Percentiles rank a stretch among this genome's conserved stretches.
These are phyloP conservation scores for Rhodosporidiobolus odoratus DNA, from an alignment of 768 basidiomycete species.

Conservation along the genomic window DNA sequence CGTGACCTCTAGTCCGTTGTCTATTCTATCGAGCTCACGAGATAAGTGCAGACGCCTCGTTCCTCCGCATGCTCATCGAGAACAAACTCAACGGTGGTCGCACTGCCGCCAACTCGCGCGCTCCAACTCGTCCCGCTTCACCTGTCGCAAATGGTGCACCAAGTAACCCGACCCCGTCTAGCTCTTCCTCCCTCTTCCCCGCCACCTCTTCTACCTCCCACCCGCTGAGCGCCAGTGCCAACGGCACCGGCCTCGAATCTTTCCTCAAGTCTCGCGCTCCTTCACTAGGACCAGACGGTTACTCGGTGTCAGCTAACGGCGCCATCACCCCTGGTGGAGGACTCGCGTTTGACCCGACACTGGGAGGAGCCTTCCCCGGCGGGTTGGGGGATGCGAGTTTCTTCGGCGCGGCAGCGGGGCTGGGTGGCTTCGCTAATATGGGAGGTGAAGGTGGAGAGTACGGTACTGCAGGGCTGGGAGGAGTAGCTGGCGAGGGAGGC, in stretches of 20 bases:
- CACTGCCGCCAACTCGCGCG: constrained; percentile 34
- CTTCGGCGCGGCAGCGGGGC: neutral
- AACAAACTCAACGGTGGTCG: constrained; percentile 36
- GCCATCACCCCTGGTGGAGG: constrained; percentile 6
- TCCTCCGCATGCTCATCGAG: constrained; percentile 37
- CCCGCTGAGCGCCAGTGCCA: neutral
- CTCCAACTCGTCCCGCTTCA: constrained; percentile 27
- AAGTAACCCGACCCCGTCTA: too few species aligned
- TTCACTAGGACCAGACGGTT: constrained; percentile 20
- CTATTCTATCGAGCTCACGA: too few species aligned
- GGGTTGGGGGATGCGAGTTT: neutral
- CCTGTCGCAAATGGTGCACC: constrained; percentile 6
- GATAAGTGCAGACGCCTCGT: constrained; percentile 24
- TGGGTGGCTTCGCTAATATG: too few species aligned
- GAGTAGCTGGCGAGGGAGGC: constrained; percentile 8
- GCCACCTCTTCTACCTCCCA: neutral
- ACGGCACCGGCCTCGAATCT: constrained; percentile 12
- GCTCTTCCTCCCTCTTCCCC: too few species aligned
- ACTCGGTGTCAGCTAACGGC: neutral
- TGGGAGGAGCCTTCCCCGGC: constrained; percentile 1
- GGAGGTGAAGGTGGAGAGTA: too few species aligned
- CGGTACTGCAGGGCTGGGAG: neutral
- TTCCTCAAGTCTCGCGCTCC: constrained; percentile 27
- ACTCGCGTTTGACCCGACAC: constrained; percentile 15
- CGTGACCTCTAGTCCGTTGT: constrained; percentile 57